Percentiles rank a stretch among this genome's conserved stretches.
Evolutionary conservation across 305 asterid genomes (phyloP).

Genomic region (Solanum chacoense): DNA sequence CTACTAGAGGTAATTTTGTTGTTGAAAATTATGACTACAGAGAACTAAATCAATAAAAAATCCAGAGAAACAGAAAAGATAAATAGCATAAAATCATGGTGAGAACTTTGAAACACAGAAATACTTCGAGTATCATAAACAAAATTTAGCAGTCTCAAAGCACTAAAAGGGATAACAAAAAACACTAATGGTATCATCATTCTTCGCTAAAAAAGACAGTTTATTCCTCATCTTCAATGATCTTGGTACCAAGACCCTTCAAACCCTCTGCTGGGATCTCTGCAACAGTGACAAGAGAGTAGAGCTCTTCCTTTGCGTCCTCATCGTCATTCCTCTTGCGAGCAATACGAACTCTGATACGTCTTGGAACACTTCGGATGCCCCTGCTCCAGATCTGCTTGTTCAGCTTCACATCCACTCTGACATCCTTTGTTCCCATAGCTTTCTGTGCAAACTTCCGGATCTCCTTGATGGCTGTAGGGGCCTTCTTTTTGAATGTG

Average conservation of each 20-base stretch:
- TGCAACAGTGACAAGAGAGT: conserved; percentile 45
- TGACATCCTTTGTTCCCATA: conserved; percentile 45
- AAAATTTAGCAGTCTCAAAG: neutral
- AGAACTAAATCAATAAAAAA: neutral
- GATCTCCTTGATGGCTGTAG: conserved; percentile 56
- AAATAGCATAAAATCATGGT: neutral
- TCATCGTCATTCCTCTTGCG: conserved; percentile 59
- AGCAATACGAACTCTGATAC: conserved; percentile 46
- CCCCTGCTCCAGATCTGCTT: conserved; percentile 59
- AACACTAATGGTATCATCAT: neutral
- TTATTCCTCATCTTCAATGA: conserved; percentile 40
- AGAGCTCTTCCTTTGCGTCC: conserved; percentile 59
- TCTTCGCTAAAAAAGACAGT: neutral
- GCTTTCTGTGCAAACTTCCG: conserved; percentile 41
- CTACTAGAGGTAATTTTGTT: neutral
- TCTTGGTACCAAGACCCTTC: conserved; percentile 40
- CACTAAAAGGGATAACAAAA: neutral
- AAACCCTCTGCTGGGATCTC: conserved; percentile 43
- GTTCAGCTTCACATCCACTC: conserved; percentile 54
- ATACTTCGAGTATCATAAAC: neutral
- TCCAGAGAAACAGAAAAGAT: neutral
- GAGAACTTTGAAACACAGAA: neutral
- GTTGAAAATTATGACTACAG: neutral
- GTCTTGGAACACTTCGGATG: conserved; percentile 50
- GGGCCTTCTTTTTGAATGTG: conserved; percentile 62